Evolutionary conservation across 2,329 filamentous ascomycete genomes (phyloP).

Genomic region (Canariomyces notabilis): DNA sequence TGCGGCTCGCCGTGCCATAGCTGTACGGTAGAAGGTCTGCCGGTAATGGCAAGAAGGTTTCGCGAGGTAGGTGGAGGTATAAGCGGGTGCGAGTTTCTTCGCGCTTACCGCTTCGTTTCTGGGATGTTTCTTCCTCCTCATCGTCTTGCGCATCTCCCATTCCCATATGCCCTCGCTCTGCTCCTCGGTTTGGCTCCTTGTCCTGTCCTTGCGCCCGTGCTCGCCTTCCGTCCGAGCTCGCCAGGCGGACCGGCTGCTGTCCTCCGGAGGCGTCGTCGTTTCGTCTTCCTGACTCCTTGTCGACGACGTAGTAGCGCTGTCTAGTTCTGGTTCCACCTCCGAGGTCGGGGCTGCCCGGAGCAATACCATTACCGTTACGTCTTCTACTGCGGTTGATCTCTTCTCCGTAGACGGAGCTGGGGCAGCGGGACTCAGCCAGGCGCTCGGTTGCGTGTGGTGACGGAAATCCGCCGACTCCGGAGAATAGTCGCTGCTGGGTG

Average conservation of each 20-base stretch:
- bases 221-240: neutral
- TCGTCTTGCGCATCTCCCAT: constrained; percentile 21
- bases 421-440: constrained; percentile 26
- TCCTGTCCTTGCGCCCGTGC: neutral
- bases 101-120: constrained; percentile 1
- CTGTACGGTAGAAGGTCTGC: constrained; percentile 1
- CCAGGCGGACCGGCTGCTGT: constrained; percentile 9
- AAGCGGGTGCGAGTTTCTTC: constrained; percentile 26
- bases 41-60: neutral
- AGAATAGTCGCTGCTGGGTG: constrained; percentile 18
- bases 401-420: too few species aligned
- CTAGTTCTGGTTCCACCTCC: constrained; percentile 23
- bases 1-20: constrained; percentile 26
- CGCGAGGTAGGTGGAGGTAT: constrained; percentile 29
- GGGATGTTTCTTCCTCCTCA: constrained; percentile 10
- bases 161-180: too few species aligned
- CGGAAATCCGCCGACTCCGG: constrained; percentile 25
- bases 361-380: constrained; percentile 10
- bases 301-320: constrained; percentile 30
- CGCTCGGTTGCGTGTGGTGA: constrained; percentile 25
- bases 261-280: constrained; percentile 5
- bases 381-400: too few species aligned
- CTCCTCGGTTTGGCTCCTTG: too few species aligned
- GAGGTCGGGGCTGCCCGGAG: constrained; percentile 7
- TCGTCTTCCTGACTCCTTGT: constrained; percentile 8